Base-by-base conservation (phyloP, 2,329 filamentous ascomycete genomes). In the Emericellopsis atlantica region DNA sequence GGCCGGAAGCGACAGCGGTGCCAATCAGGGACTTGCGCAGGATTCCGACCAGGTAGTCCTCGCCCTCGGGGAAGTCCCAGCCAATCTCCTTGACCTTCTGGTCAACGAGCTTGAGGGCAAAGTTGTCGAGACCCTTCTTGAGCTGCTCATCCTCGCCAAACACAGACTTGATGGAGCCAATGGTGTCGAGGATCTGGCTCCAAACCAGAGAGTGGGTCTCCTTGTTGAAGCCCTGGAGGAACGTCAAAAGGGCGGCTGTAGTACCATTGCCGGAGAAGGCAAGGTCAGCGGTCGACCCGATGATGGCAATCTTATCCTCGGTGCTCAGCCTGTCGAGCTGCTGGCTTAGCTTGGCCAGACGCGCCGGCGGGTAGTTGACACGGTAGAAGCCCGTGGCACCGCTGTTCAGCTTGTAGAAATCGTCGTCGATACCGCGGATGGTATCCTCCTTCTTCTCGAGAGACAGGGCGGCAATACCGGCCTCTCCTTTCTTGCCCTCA, bases 321-420 rank as follows among this genome's bases (percentile, higher is more conserved):
- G 83, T 79, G 47, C 73, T 84, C 21, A 98, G 72, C 49, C 79
- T 79, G 49, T 84, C 72, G 14, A 88, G 79, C 51, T 85, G 79
- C 40, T 78, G 74, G 43, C 85, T 84, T 21, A 98, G 78, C 63
- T 87, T 87, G 32, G 75, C 76, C 33, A 98, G 73, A 37, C 90
- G 79, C 47, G 77, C 70, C n/a, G 86, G 79, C 5, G 92, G 87
- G 56, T 96, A 94, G 62, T 94, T 95, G 38, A 90, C 92, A 45
- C 89, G 78, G 65, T 93, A 96, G 55, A 78, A 95, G 22, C 88
- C 90, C 40, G 81, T 88, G 44, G 90, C 84, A 42, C 90, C 79
- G 45, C 81, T 79, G 67, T 98, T 98, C 53, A 98, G 70, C 66
- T 95, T 93, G 67, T 96, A 98, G 60, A 95, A 95, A 32, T 76